Percentiles rank a stretch among this genome's conserved stretches.
Conservation (phyloP, 1,139 yeast species). For the Candida gigantensis region DNA sequence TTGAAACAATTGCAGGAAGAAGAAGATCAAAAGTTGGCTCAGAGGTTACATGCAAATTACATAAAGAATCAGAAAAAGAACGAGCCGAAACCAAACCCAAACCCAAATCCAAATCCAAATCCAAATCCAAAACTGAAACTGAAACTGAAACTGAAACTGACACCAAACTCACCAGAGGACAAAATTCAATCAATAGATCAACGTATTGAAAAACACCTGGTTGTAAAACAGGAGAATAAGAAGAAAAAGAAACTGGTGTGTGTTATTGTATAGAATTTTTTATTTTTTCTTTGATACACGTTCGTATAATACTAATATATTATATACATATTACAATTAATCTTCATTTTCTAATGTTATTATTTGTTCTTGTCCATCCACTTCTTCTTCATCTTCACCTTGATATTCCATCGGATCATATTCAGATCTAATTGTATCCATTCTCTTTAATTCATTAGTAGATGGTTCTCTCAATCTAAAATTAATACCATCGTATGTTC, state of each 20-base stretch:
- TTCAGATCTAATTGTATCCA: conserved; percentile 68
- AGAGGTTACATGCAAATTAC: conserved; percentile 38
- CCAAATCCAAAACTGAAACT: neutral
- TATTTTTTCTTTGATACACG: conserved; percentile 17
- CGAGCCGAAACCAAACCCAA: neutral
- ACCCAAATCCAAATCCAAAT: conserved; percentile 3
- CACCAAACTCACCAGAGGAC: too few relatives aligned
- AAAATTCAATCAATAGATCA: too few relatives aligned
- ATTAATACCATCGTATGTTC: conserved; percentile 57
- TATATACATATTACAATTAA: neutral
- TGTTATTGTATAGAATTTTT: conserved; percentile 19
- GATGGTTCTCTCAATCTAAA: conserved; percentile 72
- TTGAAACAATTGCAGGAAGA: conserved; percentile 60
- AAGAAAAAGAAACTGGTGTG: conserved; percentile 20
- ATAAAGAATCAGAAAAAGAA: conserved; percentile 13
- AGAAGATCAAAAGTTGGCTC: conserved; percentile 61
- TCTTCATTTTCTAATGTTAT: too few relatives aligned
- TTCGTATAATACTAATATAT: neutral
- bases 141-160: neutral
- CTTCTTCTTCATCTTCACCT: conserved; percentile 47
- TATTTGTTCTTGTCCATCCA: conserved; percentile 22
- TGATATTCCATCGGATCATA: conserved; percentile 77
- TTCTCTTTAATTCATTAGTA: conserved; percentile 62
- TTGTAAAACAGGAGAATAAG: conserved; percentile 14
- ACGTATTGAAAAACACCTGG: conserved; percentile 1